These are phyloP conservation scores for Thalia dealbata DNA, from an alignment of 176 grass and related monocot species.

Conservation along the genomic window DNA sequence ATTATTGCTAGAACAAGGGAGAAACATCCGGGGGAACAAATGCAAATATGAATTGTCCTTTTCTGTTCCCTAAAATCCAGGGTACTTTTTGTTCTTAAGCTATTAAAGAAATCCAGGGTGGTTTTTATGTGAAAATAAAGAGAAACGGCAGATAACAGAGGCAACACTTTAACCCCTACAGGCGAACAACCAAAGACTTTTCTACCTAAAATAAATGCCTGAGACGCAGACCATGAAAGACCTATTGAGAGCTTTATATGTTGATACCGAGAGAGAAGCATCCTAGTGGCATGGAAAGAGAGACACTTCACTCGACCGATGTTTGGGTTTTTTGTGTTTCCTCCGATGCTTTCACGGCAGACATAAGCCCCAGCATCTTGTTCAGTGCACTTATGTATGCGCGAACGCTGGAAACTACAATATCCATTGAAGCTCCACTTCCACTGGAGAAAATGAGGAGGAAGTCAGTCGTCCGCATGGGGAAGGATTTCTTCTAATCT, in stretches of 20 bases:
- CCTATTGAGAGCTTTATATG: not conserved
- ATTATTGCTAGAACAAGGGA: too few relatives aligned
- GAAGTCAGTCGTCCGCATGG: not conserved
- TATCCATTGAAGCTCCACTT: slow-evolving; percentile 63
- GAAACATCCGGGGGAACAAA: too few relatives aligned
- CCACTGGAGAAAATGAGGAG: slow-evolving; percentile 42
- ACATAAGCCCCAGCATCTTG: slow-evolving; percentile 71
- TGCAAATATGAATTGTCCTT: too few relatives aligned
- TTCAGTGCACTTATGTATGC: slow-evolving; percentile 84
- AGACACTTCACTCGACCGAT: not conserved
- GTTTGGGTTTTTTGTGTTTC: slow-evolving; percentile 18
- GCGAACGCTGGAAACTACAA: slow-evolving; percentile 73
- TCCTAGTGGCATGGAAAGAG: not conserved
- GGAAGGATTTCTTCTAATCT: not conserved
- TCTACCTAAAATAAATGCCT: too few relatives aligned
- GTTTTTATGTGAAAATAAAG: too few relatives aligned
- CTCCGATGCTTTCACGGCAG: slow-evolving; percentile 38
- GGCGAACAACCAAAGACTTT: too few relatives aligned
- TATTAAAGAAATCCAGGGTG: too few relatives aligned
- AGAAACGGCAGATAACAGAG: too few relatives aligned
- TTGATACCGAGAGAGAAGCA: too few relatives aligned
- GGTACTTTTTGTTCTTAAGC: too few relatives aligned
- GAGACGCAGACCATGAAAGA: not conserved
- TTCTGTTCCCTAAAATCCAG: too few relatives aligned
- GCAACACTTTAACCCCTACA: too few relatives aligned